A percentile compares a stretch with the other conserved stretches of the same genome.
Conservation (phyloP, 176 grass and related monocot genomes). For the Urochloa ruziziensis region DNA sequence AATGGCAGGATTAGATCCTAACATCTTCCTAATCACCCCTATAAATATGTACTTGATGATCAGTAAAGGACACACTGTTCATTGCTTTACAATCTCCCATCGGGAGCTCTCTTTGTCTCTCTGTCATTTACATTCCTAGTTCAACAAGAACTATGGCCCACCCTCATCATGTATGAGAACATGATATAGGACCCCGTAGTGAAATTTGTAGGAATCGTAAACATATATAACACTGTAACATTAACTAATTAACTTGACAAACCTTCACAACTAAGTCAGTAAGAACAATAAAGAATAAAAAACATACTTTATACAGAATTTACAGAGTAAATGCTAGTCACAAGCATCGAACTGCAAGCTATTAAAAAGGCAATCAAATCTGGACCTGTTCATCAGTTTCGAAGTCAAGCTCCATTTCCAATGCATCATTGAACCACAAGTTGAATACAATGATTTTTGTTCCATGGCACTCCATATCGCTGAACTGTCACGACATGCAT, state of each 20-base stretch:
- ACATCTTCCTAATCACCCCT: too few relatives aligned
- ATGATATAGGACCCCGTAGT: conserved; percentile 28
- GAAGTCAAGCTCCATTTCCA: conserved; percentile 56
- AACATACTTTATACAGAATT: neutral
- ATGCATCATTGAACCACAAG: conserved; percentile 43
- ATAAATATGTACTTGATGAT: too few relatives aligned
- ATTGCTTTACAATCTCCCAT: too few relatives aligned
- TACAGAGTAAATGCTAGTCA: neutral
- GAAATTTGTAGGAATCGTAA: neutral
- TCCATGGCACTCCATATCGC: conserved; percentile 35
- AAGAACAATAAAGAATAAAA: neutral
- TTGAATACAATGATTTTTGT: conserved; percentile 45
- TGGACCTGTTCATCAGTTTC: conserved; percentile 32
- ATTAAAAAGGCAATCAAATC: neutral
- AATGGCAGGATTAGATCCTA: too few relatives aligned
- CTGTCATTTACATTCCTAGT: too few relatives aligned
- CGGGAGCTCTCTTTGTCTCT: too few relatives aligned
- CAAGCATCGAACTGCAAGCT: neutral
- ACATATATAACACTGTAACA: neutral
- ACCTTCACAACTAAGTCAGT: neutral
- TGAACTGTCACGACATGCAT: conserved; percentile 31
- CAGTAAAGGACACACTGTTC: too few relatives aligned
- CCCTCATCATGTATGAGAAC: neutral
- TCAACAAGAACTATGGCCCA: neutral
- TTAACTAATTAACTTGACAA: neutral